Percentiles rank a stretch among this genome's conserved stretches.
Evolutionary conservation across 2,329 filamentous ascomycete genomes (phyloP).

Genomic region (Talaromyces sp.): DNA sequence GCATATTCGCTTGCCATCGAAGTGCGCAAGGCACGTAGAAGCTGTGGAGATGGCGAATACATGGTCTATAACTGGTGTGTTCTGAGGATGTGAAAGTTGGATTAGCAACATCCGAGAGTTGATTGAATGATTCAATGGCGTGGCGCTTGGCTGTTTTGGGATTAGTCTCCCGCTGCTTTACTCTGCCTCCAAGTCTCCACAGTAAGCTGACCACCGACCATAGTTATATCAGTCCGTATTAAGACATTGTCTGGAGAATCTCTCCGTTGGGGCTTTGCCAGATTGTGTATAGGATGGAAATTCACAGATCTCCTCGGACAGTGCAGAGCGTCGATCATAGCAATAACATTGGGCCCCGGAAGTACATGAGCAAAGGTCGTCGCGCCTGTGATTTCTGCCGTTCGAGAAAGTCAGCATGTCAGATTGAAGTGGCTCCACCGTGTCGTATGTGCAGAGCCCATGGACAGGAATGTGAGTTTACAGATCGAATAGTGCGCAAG

Average conservation of each 20-base stretch:
- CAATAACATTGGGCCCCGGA: background rate
- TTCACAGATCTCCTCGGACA: background rate
- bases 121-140: background rate
- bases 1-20: constrained; percentile 21
- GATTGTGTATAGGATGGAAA: background rate
- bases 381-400: constrained; percentile 11
- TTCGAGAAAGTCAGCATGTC: constrained; percentile 9
- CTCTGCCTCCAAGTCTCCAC: background rate
- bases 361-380: constrained; percentile 10
- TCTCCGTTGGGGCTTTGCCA: background rate
- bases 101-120: background rate
- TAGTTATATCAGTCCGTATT: background rate
- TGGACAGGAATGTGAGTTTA: constrained; percentile 6
- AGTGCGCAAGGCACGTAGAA: constrained; percentile 39
- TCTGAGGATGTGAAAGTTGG: background rate
- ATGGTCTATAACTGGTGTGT: constrained; percentile 22
- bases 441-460: constrained; percentile 12
- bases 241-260: background rate
- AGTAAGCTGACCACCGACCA: background rate
- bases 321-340: background rate
- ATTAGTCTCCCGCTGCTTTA: background rate
- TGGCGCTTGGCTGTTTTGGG: background rate
- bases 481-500: constrained; percentile 4
- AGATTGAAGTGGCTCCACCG: constrained; percentile 9
- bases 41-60: constrained; percentile 38